Evolutionary conservation across 805 yeast species (phyloP).

Genomic region (Naumovozyma baii): DNA sequence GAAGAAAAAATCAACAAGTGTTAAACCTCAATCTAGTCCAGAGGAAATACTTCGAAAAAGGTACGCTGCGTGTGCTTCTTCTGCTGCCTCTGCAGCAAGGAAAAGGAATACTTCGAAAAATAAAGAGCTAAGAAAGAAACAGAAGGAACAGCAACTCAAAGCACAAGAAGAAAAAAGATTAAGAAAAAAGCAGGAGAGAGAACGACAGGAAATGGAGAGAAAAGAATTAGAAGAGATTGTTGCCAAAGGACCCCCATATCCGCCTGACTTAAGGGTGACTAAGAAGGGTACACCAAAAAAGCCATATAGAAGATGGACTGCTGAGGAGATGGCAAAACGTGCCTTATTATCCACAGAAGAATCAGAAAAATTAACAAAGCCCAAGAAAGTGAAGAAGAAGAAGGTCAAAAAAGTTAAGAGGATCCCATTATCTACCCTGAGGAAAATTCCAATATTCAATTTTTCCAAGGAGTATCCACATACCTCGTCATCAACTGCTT

Average conservation of each 20-base stretch:
- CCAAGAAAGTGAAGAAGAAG: slow-evolving; percentile 16
- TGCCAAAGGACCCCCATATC: slow-evolving; percentile 29
- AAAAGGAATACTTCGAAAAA: slow-evolving; percentile 16
- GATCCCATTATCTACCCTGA: slow-evolving; percentile 20
- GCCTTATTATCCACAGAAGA: slow-evolving; percentile 2
- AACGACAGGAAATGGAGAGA: slow-evolving; percentile 16
- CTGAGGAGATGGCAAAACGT: slow-evolving; percentile 25
- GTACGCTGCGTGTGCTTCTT: slow-evolving; percentile 15
- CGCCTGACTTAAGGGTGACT: slow-evolving; percentile 23
- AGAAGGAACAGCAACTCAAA: slow-evolving; percentile 10
- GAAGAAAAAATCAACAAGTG: slow-evolving; percentile 5
- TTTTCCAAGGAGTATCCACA: slow-evolving; percentile 6
- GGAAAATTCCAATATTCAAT: slow-evolving; percentile 23
- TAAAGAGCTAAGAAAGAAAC: slow-evolving; percentile 9
- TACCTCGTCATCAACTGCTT: slow-evolving; percentile 2
- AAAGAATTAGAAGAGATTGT: slow-evolving; percentile 25
- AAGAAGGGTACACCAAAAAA: slow-evolving; percentile 28
- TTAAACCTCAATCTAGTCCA: slow-evolving; percentile 10
- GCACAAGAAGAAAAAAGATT: slow-evolving; percentile 12
- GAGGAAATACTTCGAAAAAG: slow-evolving; percentile 15
- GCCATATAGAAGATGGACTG: slow-evolving; percentile 28
- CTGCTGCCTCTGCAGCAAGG: slow-evolving; percentile 24
- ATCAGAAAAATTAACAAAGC: slow-evolving; percentile 6
- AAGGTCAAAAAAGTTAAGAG: slow-evolving; percentile 16
- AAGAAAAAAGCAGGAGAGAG: slow-evolving; percentile 15